phyloP scores from a whole-genome alignment of 805 yeast genomes.

The Danielia oregonensis region DNA sequence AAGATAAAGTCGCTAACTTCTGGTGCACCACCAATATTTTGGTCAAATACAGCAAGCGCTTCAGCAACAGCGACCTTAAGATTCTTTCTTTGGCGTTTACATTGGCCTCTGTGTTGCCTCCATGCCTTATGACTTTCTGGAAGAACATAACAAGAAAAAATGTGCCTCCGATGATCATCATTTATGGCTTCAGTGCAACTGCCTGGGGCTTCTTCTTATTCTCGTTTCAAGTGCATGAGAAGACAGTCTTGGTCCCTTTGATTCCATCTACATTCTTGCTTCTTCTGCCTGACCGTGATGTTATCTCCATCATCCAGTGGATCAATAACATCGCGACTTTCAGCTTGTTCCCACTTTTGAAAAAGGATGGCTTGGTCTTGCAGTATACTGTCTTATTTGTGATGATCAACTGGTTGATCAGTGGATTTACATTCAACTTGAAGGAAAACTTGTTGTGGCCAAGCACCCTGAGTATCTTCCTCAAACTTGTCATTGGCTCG shows the following conservation, averaged over 20 bases:
- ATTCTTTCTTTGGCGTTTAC: constrained; percentile 54
- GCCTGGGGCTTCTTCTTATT: constrained; percentile 87
- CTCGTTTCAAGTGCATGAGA: constrained; percentile 95
- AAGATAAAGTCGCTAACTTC: constrained; percentile 94
- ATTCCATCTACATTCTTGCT: constrained; percentile 74
- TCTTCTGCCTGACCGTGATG: constrained; percentile 50
- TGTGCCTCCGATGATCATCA: constrained; percentile 18
- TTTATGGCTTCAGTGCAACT: constrained; percentile 75
- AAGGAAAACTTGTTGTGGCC: constrained; percentile 21
- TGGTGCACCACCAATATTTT: constrained; percentile 93
- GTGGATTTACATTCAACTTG: constrained; percentile 46
- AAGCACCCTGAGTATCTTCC: constrained; percentile 17
- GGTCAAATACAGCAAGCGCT: constrained; percentile 61
- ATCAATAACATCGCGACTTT: constrained; percentile 79
- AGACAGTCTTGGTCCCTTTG: constrained; percentile 82
- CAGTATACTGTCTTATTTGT: constrained; percentile 65
- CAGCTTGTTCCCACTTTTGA: constrained; percentile 83
- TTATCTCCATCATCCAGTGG: constrained; percentile 80
- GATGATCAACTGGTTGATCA: constrained; percentile 77
- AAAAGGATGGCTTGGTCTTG: constrained; percentile 65
- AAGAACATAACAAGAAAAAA: constrained; percentile 21
- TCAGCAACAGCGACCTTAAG: constrained; percentile 58
- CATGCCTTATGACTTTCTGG: constrained; percentile 34
- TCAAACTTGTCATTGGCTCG: constrained; percentile 23
- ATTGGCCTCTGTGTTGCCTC: constrained; percentile 31